Evolutionary conservation across 208 protist genomes (phyloP), one percentile per base, ranked within the genome.

Genomic region (Wallacemonas collosoma): DNA sequence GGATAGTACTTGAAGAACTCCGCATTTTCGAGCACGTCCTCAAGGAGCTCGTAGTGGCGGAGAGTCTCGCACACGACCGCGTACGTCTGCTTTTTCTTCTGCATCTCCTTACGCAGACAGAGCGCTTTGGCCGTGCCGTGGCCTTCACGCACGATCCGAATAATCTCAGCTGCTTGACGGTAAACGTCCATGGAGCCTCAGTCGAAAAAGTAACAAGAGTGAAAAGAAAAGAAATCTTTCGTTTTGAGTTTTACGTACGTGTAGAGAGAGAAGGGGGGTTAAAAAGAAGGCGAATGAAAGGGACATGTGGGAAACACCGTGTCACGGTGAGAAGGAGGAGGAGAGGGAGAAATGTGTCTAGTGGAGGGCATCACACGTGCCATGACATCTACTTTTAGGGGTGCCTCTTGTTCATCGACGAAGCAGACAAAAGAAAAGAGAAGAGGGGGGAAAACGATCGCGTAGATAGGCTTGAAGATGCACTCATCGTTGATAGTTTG

Each of bases 61-160:
- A 96, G 77, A 26, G 94, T 97, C 72, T 96, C 91, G 67, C 89
- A 95, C 2, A 95, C 91, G 0, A 97, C 87, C n/a, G 94, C 94
- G 75, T 97, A 97, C 0, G 94, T 97, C 66, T 95, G 90, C 68
- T 88, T 90, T 76, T 97, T 97, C 76, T 96, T 97, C 58, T 97
- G 92, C 82, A 97, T 89, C 41, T 96, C 90, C 79, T 95, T 96
- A n/a, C 89, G 80, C 3, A 97, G 81, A 45, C 90, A 96, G n/a
- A 97, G 82, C 12, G 87, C 88, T 83, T 96, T 97, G 1, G 89
- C 87, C 4, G 91, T 95, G 38, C 91, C 94, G 15, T 87, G 85
- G 61, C 88, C 89, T 14, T 81, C 82, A 38, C 88, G 86, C 17
- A 94, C 88, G 8, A 87, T 81, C 9, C 75, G 68, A 35, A 97